Percentiles rank a stretch among this genome's conserved stretches.
These are phyloP conservation scores for Globisporangium recalcitrans DNA, from an alignment of 352 stramenopile species.

Conservation along the genomic window DNA sequence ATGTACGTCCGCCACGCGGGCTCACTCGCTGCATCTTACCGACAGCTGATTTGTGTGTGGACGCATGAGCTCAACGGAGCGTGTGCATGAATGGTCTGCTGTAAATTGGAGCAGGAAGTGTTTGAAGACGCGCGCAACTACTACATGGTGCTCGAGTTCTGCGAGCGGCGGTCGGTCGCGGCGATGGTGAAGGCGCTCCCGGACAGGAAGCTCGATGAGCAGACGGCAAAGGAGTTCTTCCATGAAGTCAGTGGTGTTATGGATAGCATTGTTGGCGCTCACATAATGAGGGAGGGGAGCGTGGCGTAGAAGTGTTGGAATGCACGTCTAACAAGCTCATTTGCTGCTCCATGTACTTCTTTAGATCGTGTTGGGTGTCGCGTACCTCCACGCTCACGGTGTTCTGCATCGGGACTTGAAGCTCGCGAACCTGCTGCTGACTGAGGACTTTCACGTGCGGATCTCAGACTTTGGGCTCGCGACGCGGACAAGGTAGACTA, in stretches of 20 bases:
- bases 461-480: slow-evolving; percentile 99
- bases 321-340: not conserved
- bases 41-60: not conserved
- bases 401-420: slow-evolving; percentile 99
- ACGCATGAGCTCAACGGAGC: not conserved
- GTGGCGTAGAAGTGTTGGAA: not conserved
- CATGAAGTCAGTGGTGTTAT: slow-evolving; percentile 27
- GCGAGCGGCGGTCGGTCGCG: slow-evolving; percentile 44
- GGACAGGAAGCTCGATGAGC: slow-evolving; percentile 35
- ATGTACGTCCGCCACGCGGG: slow-evolving; percentile 5
- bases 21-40: not conserved
- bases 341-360: not conserved
- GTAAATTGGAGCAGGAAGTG: slow-evolving; percentile 22
- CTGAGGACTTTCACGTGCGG: slow-evolving; percentile 99
- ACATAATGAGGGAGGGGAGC: slow-evolving; percentile 18
- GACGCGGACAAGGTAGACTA: slow-evolving; percentile 54
- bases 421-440: slow-evolving; percentile 96
- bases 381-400: slow-evolving; percentile 99
- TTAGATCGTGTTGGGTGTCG: slow-evolving; percentile 95
- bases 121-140: slow-evolving; percentile 77
- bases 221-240: slow-evolving; percentile 42
- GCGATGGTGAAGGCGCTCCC: slow-evolving; percentile 32
- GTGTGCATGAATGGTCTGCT: not conserved
- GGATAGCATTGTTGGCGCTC: slow-evolving; percentile 40
- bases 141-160: slow-evolving; percentile 74